Base-by-base conservation (phyloP, 1,139 yeast species). In the Scheffersomyces titani region DNA sequence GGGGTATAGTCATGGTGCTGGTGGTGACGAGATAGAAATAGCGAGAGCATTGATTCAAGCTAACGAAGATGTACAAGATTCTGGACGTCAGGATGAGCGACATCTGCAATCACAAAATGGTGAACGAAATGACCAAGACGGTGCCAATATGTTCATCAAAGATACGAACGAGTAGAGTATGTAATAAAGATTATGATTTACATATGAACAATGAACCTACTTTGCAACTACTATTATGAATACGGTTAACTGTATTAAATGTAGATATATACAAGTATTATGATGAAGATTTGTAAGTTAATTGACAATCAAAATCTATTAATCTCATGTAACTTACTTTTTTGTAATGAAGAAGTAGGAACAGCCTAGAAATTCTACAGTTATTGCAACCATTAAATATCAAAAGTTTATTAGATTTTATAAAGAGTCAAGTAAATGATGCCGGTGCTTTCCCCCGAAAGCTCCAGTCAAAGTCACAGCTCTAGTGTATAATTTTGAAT, bases 1-100 rank as follows among this genome's bases (percentile, higher is more conserved):
- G 50, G 86, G 81, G 1, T 85, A 81, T 64, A 85, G 78, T 53
- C 84, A 82, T 57, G 77, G 74, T 48, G 67, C 65, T 36, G 81
- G 84, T 1, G 75, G 73, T 2, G 85, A 82, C 53, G 90, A 86
- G 61, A 83, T 86, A 45, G 89, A 86, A 55, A 87, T 87, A 61
- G 90, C 90, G 0, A 72, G 89, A 51, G 90, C 89, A 0, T 73
- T 87, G 63, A 85, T 86, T 52, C 88, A 85, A 61, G 88, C 89
- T 0, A 84, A 83, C 64, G 87, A 79, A 55, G 80, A 69, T 47
- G 70, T 58, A 51, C 67, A 61, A 20, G 68, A 61, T 19, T 56
- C 49, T 46, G 49, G 49, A 6, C 16, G 24, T 19, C 49, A 52
- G 21, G 44, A 46, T 9, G 52, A 21, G 18, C 20, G 21, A 60